Evolutionary conservation across 106 monocot genomes (phyloP).

Genomic region (Vanilla planifolia): DNA sequence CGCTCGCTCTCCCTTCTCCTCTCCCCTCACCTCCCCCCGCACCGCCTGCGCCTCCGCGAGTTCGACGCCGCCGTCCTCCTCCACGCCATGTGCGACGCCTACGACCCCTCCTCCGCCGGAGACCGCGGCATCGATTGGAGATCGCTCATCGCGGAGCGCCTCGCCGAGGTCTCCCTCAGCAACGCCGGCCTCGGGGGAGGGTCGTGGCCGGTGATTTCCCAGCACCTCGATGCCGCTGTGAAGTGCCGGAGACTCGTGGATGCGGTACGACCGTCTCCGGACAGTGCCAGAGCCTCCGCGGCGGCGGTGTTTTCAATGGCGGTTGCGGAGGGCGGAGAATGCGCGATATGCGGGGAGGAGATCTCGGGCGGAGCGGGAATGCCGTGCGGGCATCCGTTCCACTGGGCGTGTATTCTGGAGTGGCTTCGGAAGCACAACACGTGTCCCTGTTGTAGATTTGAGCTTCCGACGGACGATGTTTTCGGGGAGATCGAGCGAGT

Average conservation of each 20-base stretch:
- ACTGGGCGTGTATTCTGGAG: slow-evolving; percentile 70
- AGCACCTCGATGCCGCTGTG: slow-evolving; percentile 24
- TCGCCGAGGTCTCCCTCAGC: slow-evolving; percentile 14
- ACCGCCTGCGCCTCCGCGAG: slow-evolving; percentile 22
- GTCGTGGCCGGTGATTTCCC: slow-evolving; percentile 9
- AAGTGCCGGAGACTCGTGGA: slow-evolving; percentile 29
- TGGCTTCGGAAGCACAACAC: slow-evolving; percentile 75
- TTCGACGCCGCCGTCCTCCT: slow-evolving; percentile 58
- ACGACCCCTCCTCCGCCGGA: slow-evolving; percentile 5
- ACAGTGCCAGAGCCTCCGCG: slow-evolving; percentile 4
- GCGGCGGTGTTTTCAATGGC: slow-evolving; percentile 49
- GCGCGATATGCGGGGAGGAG: slow-evolving; percentile 76
- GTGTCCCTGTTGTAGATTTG: slow-evolving; percentile 79
- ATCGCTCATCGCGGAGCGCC: slow-evolving; percentile 11
- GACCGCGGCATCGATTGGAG: slow-evolving; percentile 31
- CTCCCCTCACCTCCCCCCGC: slow-evolving; percentile 8
- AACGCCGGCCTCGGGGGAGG: slow-evolving; percentile 21
- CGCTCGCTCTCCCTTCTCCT: slow-evolving; percentile 47
- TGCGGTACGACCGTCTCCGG: not conserved
- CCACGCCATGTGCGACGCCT: slow-evolving; percentile 45
- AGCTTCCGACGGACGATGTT: slow-evolving; percentile 77
- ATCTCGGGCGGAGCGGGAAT: slow-evolving; percentile 45
- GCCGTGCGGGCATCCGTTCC: slow-evolving; percentile 76
- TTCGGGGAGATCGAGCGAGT: slow-evolving; percentile 60
- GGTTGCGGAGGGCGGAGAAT: slow-evolving; percentile 39